phyloP scores from a whole-genome alignment of 345 rosid species.

The Cardamine resedifolia region DNA sequence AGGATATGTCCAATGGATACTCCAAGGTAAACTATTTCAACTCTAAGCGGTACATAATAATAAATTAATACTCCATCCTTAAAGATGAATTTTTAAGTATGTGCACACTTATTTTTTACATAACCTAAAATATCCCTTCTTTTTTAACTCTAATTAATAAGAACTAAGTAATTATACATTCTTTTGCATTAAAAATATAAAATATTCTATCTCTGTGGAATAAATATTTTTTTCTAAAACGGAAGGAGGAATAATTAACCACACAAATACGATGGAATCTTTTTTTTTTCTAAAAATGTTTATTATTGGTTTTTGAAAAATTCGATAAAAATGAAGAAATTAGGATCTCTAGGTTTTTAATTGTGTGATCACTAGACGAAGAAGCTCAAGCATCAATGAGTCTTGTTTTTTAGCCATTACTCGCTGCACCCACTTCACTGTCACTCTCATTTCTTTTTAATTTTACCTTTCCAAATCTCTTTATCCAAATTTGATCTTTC shows the following conservation, averaged over 20 bases:
- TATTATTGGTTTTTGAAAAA: constrained; percentile 19
- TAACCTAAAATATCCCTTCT: too few species aligned
- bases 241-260: too few species aligned
- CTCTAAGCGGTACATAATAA: not conserved
- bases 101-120: too few species aligned
- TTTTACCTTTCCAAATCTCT: constrained; percentile 3
- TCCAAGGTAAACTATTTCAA: constrained; percentile 58
- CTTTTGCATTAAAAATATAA: too few species aligned
- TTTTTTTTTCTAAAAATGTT: not conserved
- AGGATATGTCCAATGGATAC: constrained; percentile 95
- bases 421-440: constrained; percentile 44
- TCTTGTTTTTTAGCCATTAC: constrained; percentile 43
- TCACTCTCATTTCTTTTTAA: constrained; percentile 22
- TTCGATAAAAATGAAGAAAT: constrained; percentile 23
- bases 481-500: not conserved
- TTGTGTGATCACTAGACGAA: constrained; percentile 39
- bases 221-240: too few species aligned
- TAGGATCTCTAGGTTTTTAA: constrained; percentile 37
- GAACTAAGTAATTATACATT: too few species aligned
- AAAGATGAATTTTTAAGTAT: too few species aligned
- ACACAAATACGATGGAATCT: constrained; percentile 22
- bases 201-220: too few species aligned
- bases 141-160: too few species aligned
- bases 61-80: too few species aligned
- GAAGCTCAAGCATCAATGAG: constrained; percentile 43